Evolutionary conservation across 352 stramenopile species (phyloP).

Genomic region (Phytophthora pinifolia): DNA sequence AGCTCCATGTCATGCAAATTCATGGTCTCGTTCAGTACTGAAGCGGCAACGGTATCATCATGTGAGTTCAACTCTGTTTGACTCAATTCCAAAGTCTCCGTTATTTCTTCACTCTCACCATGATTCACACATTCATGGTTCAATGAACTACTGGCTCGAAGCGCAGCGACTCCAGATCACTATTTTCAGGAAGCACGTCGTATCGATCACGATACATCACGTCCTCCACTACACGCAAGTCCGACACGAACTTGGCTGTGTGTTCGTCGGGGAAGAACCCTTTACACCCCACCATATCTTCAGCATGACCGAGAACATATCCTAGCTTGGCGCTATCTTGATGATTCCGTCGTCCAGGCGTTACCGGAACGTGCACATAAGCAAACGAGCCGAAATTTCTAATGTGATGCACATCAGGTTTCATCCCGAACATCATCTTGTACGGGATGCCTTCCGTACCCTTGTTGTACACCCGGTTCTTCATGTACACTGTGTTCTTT

Average conservation of each 20-base stretch:
- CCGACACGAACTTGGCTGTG: not conserved
- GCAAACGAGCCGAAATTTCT: not conserved
- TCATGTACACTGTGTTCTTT: conserved; percentile 1
- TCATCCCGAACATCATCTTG: not conserved
- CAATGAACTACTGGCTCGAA: not conserved
- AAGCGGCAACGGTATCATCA: too few relatives aligned
- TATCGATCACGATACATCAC: not conserved
- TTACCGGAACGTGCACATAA: not conserved
- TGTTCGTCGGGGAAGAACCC: not conserved
- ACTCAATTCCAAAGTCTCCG: too few relatives aligned
- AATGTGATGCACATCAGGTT: conserved; percentile 4
- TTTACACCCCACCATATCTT: not conserved
- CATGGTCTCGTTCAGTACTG: too few relatives aligned
- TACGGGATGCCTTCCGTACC: not conserved
- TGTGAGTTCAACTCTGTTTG: too few relatives aligned
- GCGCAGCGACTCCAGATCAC: not conserved
- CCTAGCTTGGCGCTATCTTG: not conserved
- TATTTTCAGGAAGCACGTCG: not conserved
- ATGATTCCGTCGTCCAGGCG: not conserved
- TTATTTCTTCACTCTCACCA: too few relatives aligned
- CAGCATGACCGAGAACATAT: not conserved
- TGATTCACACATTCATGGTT: too few relatives aligned
- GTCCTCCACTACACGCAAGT: not conserved
- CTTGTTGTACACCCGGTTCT: conserved; percentile 3
- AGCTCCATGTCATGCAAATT: too few relatives aligned